Base-by-base conservation (phyloP, 768 basidiomycete species). In the Xerocomellus amylosporus region DNA sequence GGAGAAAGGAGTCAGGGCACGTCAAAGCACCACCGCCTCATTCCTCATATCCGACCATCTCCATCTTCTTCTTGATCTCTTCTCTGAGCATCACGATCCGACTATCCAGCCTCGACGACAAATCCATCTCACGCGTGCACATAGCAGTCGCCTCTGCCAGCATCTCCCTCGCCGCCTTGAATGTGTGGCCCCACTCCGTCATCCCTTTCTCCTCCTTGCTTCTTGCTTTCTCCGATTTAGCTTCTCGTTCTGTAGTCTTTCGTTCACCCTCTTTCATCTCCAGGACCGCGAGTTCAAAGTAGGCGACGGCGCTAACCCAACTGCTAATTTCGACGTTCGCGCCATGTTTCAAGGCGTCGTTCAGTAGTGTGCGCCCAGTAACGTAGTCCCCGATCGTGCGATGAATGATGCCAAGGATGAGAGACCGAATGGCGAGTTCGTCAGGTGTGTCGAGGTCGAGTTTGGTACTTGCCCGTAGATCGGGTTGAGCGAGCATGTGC, bases 251-350 rank as follows among this genome's bases (percentile, higher is more conserved):
- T 12, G 51, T 20, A 44, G 66, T 56, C 55, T 63, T 60, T 22
- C 65, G 70, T 49, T 85, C 82, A 0, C 78, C 77, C 57, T 86
- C 82, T 68, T 81, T 83, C 63, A 91, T 71, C 54, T 86, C 84
- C n/a, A 86, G 62, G 34, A 88, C 86, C 0, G 87, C 85, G 13
- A 85, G 70, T 68, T 91, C 89, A 53, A 89, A 88, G 64, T 79
- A 73, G 14, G 86, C 79, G 3, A 89, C 76, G 4, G 86, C 82
- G 1, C 74, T 76, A 5, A 89, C 79, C 89, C 89, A 91, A 0
- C 80, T 84, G 58, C 79, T 85, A 31, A 79, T 74, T n/a, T 75
- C 72, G 34, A 80, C 66, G 26, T 67, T 49, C 13, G 65, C 54
- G 28, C 79, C 75, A 12, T 75, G 71, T 8, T 65, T 68, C 51